Evolutionary conservation across 73 alveolate species (phyloP).

Genomic region (Paraurostyla sp.): DNA sequence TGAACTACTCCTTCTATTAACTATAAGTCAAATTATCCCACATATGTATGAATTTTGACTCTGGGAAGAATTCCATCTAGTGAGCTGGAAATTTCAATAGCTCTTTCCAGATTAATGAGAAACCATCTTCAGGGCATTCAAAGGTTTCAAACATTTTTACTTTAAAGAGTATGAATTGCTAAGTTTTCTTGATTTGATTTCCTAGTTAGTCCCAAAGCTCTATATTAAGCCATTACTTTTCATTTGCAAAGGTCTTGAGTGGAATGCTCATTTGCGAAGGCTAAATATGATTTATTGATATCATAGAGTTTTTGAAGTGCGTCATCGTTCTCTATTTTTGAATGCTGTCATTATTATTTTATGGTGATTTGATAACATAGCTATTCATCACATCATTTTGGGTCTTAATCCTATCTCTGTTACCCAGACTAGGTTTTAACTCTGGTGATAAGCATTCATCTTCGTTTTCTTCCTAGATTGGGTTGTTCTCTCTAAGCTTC

Average conservation of each 20-base stretch:
- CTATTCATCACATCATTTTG: neutral
- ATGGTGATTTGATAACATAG: neutral
- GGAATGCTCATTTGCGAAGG: neutral
- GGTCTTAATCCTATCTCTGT: slow-evolving; percentile 28
- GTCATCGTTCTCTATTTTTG: neutral
- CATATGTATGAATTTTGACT: neutral
- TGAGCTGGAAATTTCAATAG: slow-evolving; percentile 35
- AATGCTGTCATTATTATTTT: neutral
- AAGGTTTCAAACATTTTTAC: slow-evolving; percentile 35
- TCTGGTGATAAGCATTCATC: neutral
- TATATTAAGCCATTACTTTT: neutral
- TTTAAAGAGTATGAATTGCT: slow-evolving; percentile 2
- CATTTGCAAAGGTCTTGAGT: neutral
- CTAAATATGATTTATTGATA: neutral
- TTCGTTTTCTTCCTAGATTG: slow-evolving; percentile 38
- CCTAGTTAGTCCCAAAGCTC: neutral
- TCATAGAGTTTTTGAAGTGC: neutral
- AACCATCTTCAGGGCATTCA: slow-evolving; percentile 41
- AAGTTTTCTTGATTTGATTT: neutral
- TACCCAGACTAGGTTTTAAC: neutral
- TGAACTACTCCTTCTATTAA: slow-evolving; percentile 31
- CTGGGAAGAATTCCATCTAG: slow-evolving; percentile 5
- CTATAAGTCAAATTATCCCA: slow-evolving; percentile 42
- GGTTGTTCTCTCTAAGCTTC: neutral
- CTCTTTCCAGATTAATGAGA: slow-evolving; percentile 30